A percentile compares a stretch with the other conserved stretches of the same genome.
Conservation (phyloP, 768 basidiomycete genomes). For the Leccinellum albellum region DNA sequence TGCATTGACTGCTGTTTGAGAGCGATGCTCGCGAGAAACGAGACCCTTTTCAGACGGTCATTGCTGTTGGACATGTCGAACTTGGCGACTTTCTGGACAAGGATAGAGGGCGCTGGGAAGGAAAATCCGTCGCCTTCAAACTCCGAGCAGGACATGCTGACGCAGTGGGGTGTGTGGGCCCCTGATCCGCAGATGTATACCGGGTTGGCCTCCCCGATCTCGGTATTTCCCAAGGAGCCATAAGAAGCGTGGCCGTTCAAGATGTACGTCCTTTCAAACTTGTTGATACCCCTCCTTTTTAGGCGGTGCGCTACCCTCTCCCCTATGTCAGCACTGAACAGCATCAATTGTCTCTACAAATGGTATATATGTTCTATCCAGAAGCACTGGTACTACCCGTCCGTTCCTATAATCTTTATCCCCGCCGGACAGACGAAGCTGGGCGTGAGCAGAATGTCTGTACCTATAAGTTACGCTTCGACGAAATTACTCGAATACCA, state of each 20-base stretch:
- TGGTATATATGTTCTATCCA: neutral
- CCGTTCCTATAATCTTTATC: neutral
- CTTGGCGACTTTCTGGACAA: constrained; percentile 9
- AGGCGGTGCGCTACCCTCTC: neutral
- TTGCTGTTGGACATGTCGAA: constrained; percentile 11
- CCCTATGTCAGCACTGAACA: neutral
- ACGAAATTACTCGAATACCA: neutral
- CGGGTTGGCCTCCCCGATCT: neutral
- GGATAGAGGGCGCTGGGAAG: constrained; percentile 1
- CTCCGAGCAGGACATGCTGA: constrained; percentile 17
- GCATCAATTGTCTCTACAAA: neutral
- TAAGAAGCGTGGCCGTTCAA: neutral
- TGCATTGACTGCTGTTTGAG: constrained; percentile 22
- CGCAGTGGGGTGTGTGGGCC: constrained; percentile 19
- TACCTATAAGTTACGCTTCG: neutral
- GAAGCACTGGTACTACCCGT: neutral
- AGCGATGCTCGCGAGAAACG: constrained; percentile 2
- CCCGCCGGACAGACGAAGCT: neutral
- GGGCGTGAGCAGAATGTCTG: neutral
- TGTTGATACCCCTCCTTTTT: neutral
- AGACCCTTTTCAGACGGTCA: constrained; percentile 12
- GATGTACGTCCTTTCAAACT: neutral
- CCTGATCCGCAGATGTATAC: neutral
- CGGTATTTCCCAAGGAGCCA: neutral
- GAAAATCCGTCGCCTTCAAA: neutral